Evolutionary conservation across 352 stramenopile genomes (phyloP).

Genomic region (Phytophthora pisi): DNA sequence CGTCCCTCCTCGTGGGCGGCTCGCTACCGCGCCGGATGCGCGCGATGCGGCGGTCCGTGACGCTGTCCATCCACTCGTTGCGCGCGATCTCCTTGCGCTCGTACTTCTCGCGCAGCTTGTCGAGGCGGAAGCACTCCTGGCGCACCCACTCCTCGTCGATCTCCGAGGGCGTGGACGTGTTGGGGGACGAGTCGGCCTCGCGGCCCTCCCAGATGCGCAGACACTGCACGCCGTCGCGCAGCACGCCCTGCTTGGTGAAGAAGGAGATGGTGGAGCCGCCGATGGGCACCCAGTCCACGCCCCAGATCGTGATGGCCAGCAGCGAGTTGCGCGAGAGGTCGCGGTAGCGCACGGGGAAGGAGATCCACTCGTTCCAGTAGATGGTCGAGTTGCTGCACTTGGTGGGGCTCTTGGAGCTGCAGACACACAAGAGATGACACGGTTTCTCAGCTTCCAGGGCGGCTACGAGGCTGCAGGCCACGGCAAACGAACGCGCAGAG

Average conservation of each 20-base stretch:
- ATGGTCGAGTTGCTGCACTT: conserved; percentile 89
- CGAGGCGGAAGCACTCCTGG: conserved; percentile 82
- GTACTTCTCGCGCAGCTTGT: conserved; percentile 91
- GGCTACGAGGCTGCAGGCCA: neutral
- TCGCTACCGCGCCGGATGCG: conserved; percentile 83
- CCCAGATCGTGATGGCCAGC: conserved; percentile 87
- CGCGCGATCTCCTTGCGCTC: conserved; percentile 85
- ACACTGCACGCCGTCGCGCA: conserved; percentile 89
- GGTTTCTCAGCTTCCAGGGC: conserved; percentile 9
- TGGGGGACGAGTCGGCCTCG: conserved; percentile 72
- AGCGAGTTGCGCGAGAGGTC: conserved; percentile 88
- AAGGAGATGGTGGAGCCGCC: conserved; percentile 87
- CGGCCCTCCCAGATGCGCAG: conserved; percentile 79
- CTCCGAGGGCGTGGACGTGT: conserved; percentile 70
- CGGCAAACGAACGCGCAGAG: too few relatives aligned
- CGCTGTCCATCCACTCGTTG: conserved; percentile 93
- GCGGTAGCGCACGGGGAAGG: conserved; percentile 84
- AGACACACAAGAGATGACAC: conserved; percentile 6
- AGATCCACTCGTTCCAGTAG: conserved; percentile 91
- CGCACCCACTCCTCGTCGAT: conserved; percentile 74
- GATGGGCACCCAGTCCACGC: conserved; percentile 79
- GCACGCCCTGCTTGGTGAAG: conserved; percentile 86
- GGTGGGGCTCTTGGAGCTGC: conserved; percentile 77
- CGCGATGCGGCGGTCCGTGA: conserved; percentile 86
- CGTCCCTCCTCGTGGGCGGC: conserved; percentile 69